Evolutionary conservation across 192 early-diverging fungal genomes (phyloP).

Genomic region (Diversispora eburnea): DNA sequence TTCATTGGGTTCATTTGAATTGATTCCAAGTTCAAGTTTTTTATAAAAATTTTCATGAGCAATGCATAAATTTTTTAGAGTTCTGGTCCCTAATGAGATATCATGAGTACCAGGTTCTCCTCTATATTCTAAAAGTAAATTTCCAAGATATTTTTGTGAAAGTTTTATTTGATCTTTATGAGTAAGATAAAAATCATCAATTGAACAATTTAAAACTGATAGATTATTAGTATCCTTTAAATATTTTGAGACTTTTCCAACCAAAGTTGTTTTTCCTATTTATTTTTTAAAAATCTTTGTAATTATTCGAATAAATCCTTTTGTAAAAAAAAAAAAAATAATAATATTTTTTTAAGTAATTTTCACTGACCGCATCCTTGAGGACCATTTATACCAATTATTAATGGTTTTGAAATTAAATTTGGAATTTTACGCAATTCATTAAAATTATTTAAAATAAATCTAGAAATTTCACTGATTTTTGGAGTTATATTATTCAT

Average conservation of each 20-base stretch:
- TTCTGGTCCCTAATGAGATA: conserved; percentile 53
- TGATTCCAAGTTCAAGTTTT: neutral
- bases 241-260: conserved; percentile 25
- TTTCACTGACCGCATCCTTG: conserved; percentile 69
- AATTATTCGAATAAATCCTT: neutral
- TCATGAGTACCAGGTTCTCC: conserved; percentile 94
- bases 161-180: conserved; percentile 59
- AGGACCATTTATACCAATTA: conserved; percentile 75
- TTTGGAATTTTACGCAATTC: neutral
- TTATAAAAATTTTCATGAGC: conserved; percentile 25
- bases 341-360: conserved; percentile 20
- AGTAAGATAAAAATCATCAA: conserved; percentile 86
- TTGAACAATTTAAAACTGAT: conserved; percentile 60
- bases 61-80: conserved; percentile 46
- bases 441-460: conserved; percentile 5
- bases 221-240: conserved; percentile 54
- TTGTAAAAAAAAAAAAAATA: neutral
- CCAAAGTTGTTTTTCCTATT: conserved; percentile 4
- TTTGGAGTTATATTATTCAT: neutral
- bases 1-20: neutral
- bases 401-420: conserved; percentile 39
- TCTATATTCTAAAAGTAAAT: conserved; percentile 74
- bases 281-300: conserved; percentile 20
- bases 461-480: neutral
- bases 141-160: conserved; percentile 41